Base-by-base conservation (phyloP, 148 eudicot species). In the Chenopodium berlandieri region DNA sequence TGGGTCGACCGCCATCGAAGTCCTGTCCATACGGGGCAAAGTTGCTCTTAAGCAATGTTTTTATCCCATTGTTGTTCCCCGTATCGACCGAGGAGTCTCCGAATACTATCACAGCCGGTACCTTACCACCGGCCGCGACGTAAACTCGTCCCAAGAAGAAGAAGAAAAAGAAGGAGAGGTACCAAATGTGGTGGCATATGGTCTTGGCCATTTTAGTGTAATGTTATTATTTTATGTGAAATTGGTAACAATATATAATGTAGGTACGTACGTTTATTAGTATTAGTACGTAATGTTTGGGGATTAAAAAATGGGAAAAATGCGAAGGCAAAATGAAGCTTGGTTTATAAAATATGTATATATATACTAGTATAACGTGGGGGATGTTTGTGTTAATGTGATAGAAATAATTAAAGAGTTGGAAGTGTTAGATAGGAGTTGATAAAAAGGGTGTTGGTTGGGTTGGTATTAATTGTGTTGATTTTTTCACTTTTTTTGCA, bases 51-150 rank as follows among this genome's bases (percentile, higher is more conserved):
- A 92, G 79, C 10, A 91, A 12, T 0, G 99, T 95, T 9, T 86
- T 74, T 13, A 95, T 78, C 22, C 30, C 82, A 79, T 95, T 95
- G 87, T 95, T 95, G 87, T 95, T 95, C 0, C 99, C 99, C 2
- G 99, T 91, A 58, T 95, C 99, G 0, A 95, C 97, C 0, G 99
- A 88, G 0, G 99, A 95, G 86, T 95, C 99, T 4, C 99, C 99
- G 63, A 95, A 95, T 8, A 95, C 99, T 8, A 95, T 86, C 0
- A 95, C 67, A 0, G 99, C 94, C 23, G 99, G 92, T 7, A 94
- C 85, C 25, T 89, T 92, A 1, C 78, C 80, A 22, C 20, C 62
- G 71, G 52, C 37, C 0, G 47, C 86, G 65, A 40, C 34, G 8
- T 13, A n/a, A 19, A 75, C 0, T 22, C 17, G 14, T 52, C 40